These are phyloP conservation scores for Hansenula sp. DNA, from an alignment of 1,139 yeast genomes.

Conservation along the genomic window DNA sequence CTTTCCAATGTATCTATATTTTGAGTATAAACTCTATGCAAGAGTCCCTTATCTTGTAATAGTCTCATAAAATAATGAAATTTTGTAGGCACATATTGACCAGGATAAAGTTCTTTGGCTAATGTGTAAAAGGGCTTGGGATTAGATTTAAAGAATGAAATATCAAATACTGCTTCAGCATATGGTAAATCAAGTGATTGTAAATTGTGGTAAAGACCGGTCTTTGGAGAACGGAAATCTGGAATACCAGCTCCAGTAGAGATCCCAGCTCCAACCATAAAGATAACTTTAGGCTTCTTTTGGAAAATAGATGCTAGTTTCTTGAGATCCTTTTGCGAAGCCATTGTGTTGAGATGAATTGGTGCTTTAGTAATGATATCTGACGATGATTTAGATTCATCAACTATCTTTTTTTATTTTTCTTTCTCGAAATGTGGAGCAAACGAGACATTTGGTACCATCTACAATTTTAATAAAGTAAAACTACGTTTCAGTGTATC, in stretches of 20 bases:
- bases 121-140: constrained; percentile 84
- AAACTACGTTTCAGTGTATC: no score
- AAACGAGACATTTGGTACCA: neutral
- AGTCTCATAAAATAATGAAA: constrained; percentile 71
- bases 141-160: constrained; percentile 65
- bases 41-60: constrained; percentile 55
- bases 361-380: no score
- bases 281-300: constrained; percentile 26
- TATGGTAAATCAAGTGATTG: constrained; percentile 73
- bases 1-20: constrained; percentile 91
- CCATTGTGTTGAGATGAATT: neutral
- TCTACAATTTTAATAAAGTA: no score
- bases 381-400: no score
- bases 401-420: no score
- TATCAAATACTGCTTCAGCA: constrained; percentile 95
- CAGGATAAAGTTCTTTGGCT: constrained; percentile 84
- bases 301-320: constrained; percentile 18
- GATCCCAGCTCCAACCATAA: constrained; percentile 83
- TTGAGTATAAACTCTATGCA: constrained; percentile 80
- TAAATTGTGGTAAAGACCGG: constrained; percentile 84
- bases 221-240: constrained; percentile 86
- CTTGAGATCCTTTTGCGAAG: constrained; percentile 6
- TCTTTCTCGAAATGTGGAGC: no score
- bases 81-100: constrained; percentile 75
- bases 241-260: constrained; percentile 94